Conservation (phyloP, 1,284 basidiomycete species). For the Tausonia pullulans region DNA sequence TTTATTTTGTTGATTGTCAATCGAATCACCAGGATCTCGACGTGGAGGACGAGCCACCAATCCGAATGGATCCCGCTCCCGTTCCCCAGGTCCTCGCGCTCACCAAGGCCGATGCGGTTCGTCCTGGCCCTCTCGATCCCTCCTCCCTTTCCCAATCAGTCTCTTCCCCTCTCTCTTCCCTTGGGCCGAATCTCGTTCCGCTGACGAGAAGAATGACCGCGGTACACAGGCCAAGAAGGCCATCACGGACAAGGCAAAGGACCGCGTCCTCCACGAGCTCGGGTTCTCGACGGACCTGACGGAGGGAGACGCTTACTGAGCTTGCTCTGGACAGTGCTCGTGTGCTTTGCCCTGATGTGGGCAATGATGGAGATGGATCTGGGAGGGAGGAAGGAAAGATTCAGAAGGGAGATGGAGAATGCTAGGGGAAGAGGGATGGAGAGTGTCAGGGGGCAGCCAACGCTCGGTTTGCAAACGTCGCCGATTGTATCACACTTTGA, state of each 20-base stretch:
- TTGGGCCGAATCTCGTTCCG: background rate
- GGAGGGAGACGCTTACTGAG: constrained; percentile 36
- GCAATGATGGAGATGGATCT: background rate
- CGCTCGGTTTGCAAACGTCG: too few relatives aligned
- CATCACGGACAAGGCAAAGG: constrained; percentile 28
- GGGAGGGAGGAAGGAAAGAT: too few relatives aligned
- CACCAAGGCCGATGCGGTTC: constrained; percentile 51
- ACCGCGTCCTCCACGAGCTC: constrained; percentile 28
- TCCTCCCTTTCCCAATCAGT: background rate
- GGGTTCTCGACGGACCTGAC: constrained; percentile 34
- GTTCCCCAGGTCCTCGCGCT: constrained; percentile 55
- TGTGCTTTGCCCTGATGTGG: background rate
- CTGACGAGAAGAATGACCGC: background rate
- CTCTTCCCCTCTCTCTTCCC: too few relatives aligned
- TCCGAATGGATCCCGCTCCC: constrained; percentile 64
- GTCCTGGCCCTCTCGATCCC: constrained; percentile 8
- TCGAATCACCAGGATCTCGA: constrained; percentile 65
- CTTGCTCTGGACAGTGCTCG: background rate
- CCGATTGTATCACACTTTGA: too few relatives aligned
- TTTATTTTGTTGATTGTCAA: constrained; percentile 11
- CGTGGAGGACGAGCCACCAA: constrained; percentile 60
- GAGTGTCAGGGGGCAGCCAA: too few relatives aligned
- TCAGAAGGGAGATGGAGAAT: too few relatives aligned
- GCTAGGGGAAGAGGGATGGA: too few relatives aligned
- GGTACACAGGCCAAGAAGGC: constrained; percentile 29